These are phyloP conservation scores for Hebeloma cylindrosporum DNA, from an alignment of 768 basidiomycete species.

Conservation along the genomic window DNA sequence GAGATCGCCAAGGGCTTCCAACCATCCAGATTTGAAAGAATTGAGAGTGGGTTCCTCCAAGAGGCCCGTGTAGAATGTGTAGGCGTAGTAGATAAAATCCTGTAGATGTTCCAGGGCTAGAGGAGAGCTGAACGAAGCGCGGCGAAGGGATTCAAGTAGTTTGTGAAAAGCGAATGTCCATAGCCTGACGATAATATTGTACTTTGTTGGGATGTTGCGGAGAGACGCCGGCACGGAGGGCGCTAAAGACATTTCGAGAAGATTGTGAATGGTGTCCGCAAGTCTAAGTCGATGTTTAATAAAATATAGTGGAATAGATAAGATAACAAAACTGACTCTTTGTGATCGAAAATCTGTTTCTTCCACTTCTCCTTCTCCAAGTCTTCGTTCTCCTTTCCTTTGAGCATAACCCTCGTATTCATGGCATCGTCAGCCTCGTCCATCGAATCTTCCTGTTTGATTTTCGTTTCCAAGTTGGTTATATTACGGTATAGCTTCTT, in stretches of 20 bases:
- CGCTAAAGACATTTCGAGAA: slow-evolving; percentile 82
- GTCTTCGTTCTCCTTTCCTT: slow-evolving; percentile 53
- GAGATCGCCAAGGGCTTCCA: slow-evolving; percentile 95
- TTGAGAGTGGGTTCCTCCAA: slow-evolving; percentile 76
- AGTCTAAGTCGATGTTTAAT: slow-evolving; percentile 49
- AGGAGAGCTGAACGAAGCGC: slow-evolving; percentile 67
- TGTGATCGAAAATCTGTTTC: slow-evolving; percentile 75
- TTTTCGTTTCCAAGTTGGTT: slow-evolving; percentile 72
- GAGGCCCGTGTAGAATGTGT: slow-evolving; percentile 89
- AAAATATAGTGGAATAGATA: slow-evolving; percentile 9
- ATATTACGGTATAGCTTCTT: slow-evolving; percentile 85
- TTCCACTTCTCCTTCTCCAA: slow-evolving; percentile 76
- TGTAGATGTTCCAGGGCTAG: slow-evolving; percentile 88
- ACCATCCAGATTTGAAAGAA: slow-evolving; percentile 80
- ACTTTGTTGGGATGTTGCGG: slow-evolving; percentile 87
- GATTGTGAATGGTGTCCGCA: slow-evolving; percentile 86
- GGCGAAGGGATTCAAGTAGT: slow-evolving; percentile 86
- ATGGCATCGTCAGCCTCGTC: slow-evolving; percentile 52
- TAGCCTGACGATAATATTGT: slow-evolving; percentile 91
- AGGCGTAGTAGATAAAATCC: slow-evolving; percentile 94
- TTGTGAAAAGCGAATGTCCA: slow-evolving; percentile 93
- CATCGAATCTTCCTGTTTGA: slow-evolving; percentile 60
- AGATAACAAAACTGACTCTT: slow-evolving; percentile 56
- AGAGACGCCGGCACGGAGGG: slow-evolving; percentile 87
- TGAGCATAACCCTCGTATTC: slow-evolving; percentile 42